Percentiles rank a stretch among this genome's conserved stretches.
phyloP scores from a whole-genome alignment of 2,329 filamentous ascomycete genomes.

The Aspergillus carbonarius region DNA sequence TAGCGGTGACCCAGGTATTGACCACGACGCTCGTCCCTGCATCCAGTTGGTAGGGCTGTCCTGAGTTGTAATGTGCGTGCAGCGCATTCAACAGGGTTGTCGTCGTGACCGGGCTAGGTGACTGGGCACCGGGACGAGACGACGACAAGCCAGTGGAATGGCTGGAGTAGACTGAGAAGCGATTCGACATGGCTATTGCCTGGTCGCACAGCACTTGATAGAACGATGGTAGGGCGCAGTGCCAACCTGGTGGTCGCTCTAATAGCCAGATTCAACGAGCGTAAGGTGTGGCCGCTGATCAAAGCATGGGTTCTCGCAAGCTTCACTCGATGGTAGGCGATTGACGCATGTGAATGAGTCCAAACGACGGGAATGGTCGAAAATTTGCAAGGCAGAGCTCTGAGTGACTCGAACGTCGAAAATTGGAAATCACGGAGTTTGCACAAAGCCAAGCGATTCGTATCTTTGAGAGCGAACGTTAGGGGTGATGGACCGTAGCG shows the following conservation, averaged over 20 bases:
- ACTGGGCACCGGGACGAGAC: conserved; percentile 59
- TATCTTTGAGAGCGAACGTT: conserved; percentile 17
- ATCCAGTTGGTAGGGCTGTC: conserved; percentile 82
- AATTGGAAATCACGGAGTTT: neutral
- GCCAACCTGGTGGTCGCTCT: neutral
- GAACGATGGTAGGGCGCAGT: neutral
- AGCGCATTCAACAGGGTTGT: conserved; percentile 89
- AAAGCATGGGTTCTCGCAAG: conserved; percentile 1
- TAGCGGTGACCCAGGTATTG: conserved; percentile 90
- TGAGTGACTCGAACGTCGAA: neutral
- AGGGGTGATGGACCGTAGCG: conserved; percentile 12
- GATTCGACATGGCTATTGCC: conserved; percentile 56
- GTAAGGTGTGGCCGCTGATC: neutral
- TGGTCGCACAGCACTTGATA: neutral
- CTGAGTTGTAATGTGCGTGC: conserved; percentile 82
- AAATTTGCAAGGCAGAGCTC: neutral
- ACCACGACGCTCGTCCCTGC: conserved; percentile 88
- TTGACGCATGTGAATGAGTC: conserved; percentile 45
- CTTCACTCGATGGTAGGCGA: neutral
- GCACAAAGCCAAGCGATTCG: neutral
- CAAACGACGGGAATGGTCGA: neutral
- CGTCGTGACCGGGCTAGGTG: conserved; percentile 80
- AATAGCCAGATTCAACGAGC: conserved; percentile 3
- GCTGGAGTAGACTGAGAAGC: conserved; percentile 61
- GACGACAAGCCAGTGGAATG: conserved; percentile 57